Evolutionary conservation across 2,329 filamentous ascomycete species (phyloP).

Genomic region (Ophiocordyceps camponoti-leonardi): DNA sequence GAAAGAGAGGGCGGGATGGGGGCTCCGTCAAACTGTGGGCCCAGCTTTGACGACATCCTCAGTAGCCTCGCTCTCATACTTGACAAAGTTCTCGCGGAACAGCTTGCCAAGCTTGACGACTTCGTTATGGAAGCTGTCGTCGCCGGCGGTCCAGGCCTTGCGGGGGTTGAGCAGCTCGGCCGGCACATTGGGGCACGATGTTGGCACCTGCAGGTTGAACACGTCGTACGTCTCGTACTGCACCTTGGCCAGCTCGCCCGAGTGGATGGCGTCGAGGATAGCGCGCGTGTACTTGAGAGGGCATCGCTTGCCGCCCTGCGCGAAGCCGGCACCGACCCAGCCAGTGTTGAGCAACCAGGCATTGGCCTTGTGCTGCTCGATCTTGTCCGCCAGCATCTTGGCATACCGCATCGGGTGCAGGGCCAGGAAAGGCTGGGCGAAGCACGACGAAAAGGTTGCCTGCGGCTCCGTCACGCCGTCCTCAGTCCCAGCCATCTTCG

Average conservation of each 20-base stretch:
- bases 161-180: conserved; percentile 86
- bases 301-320: conserved; percentile 89
- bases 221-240: conserved; percentile 92
- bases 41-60: conserved; percentile 58
- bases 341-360: conserved; percentile 98
- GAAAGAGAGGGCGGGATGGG: too few relatives aligned
- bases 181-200: conserved; percentile 74
- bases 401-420: conserved; percentile 99
- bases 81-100: conserved; percentile 96
- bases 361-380: conserved; percentile 83
- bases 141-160: conserved; percentile 75
- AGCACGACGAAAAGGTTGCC: conserved; percentile 98
- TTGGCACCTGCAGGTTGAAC: conserved; percentile 96
- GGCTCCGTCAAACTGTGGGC: conserved; percentile 19
- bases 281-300: conserved; percentile 97
- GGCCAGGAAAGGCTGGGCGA: conserved; percentile 96
- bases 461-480: conserved; percentile 93
- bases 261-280: conserved; percentile 97
- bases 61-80: conserved; percentile 76
- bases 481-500: conserved; percentile 99
- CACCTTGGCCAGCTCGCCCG: conserved; percentile 78
- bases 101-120: conserved; percentile 79
- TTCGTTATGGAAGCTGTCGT: conserved; percentile 68
- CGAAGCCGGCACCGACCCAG: conserved; percentile 84
- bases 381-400: conserved; percentile 97